Percentiles rank a stretch among this genome's conserved stretches.
These are phyloP conservation scores for Tricharina praecox DNA, from an alignment of 495 filamentous ascomycete genomes.

Conservation along the genomic window DNA sequence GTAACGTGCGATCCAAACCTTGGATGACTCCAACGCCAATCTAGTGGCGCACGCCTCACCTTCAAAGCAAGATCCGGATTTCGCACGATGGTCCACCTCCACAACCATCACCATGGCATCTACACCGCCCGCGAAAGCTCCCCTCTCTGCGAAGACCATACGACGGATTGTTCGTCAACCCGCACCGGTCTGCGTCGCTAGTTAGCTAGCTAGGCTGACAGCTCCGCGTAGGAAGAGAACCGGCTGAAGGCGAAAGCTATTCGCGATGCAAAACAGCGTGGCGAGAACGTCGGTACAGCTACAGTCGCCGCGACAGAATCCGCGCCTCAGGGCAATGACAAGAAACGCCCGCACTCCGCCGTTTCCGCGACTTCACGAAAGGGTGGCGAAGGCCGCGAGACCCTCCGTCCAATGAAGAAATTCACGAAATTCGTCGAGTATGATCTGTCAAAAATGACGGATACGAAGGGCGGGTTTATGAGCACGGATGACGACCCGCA, in stretches of 20 bases:
- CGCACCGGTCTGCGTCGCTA: no score
- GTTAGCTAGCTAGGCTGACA: no score
- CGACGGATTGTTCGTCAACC: no score
- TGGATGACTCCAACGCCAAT: no score
- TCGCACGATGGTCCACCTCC: no score
- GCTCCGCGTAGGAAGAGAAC: constrained; percentile 91
- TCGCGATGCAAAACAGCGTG: constrained; percentile 30
- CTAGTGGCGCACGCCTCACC: no score
- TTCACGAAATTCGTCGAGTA: constrained; percentile 91
- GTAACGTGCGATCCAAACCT: no score
- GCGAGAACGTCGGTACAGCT: not conserved
- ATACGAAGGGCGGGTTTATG: constrained; percentile 91
- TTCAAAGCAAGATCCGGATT: no score
- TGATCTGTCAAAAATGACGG: constrained; percentile 92
- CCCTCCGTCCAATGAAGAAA: constrained; percentile 56
- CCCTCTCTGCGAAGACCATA: no score
- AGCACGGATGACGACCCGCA: constrained; percentile 69
- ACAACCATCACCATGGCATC: no score
- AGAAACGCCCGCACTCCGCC: constrained; percentile 16
- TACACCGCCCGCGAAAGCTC: no score
- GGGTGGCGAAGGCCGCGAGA: constrained; percentile 42
- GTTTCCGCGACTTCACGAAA: constrained; percentile 23
- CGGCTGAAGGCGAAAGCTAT: constrained; percentile 84
- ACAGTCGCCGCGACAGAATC: constrained; percentile 24
- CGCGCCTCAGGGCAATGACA: no score